phyloP scores from a whole-genome alignment of 2,329 filamentous ascomycete genomes.

The Colletotrichum gigasporum region DNA sequence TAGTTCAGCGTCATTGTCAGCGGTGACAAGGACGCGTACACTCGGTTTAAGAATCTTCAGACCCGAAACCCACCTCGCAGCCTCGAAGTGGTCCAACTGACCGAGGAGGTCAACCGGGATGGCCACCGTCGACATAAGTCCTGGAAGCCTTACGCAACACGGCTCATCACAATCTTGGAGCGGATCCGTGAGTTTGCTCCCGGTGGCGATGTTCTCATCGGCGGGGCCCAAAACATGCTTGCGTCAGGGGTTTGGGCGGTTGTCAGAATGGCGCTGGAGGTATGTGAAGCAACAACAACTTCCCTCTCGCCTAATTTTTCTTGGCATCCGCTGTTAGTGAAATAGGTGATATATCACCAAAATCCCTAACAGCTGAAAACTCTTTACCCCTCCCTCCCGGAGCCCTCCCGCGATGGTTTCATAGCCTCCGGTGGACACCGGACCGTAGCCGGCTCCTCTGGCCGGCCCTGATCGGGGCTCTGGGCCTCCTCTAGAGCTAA shows the following conservation, averaged over 20 bases:
- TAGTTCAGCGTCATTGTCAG: slow-evolving; percentile 48
- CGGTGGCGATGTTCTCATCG: slow-evolving; percentile 45
- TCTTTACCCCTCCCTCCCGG: no score
- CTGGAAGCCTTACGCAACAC: slow-evolving; percentile 47
- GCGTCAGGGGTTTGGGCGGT: slow-evolving; percentile 55
- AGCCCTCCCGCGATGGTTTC: no score
- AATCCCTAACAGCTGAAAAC: no score
- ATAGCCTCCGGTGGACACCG: no score
- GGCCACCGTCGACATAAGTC: slow-evolving; percentile 29
- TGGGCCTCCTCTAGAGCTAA: no score
- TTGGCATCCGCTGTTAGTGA: no score
- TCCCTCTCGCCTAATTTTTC: no score
- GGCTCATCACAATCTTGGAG: slow-evolving; percentile 50
- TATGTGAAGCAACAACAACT: no score
- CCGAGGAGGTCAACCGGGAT: slow-evolving; percentile 45
- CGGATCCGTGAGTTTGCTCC: slow-evolving; percentile 53
- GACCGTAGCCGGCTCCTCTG: no score
- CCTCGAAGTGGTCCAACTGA: slow-evolving; percentile 49
- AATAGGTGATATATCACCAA: no score
- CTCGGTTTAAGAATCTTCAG: slow-evolving; percentile 35
- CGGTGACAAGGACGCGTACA: slow-evolving; percentile 43
- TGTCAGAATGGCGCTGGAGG: slow-evolving; percentile 48
- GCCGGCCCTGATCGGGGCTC: no score
- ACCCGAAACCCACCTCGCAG: slow-evolving; percentile 37
- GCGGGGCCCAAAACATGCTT: slow-evolving; percentile 53